phyloP scores from a whole-genome alignment of 305 asterid genomes.

The Fraxinus platypoda region DNA sequence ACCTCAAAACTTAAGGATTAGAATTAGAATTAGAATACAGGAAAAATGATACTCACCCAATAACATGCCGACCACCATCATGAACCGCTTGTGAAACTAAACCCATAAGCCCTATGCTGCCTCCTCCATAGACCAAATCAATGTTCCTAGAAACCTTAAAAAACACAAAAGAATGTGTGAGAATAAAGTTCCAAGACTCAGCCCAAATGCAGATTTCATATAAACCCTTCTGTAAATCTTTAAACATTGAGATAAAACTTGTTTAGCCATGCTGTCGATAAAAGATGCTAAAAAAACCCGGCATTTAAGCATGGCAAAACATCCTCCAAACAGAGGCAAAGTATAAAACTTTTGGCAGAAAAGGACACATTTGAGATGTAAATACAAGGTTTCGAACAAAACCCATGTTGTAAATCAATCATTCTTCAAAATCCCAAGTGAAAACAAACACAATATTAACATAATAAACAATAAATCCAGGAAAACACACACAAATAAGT shows the following conservation, averaged over 20 bases:
- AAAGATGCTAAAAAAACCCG: not conserved
- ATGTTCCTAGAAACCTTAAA: conserved; percentile 24
- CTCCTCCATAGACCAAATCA: conserved; percentile 31
- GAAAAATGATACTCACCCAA: conserved; percentile 16
- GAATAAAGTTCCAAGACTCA: not conserved
- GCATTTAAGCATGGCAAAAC: not conserved
- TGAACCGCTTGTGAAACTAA: conserved; percentile 19
- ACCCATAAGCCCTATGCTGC: conserved; percentile 29
- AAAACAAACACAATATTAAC: not conserved
- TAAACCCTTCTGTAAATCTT: not conserved
- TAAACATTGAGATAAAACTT: not conserved
- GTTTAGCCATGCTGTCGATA: not conserved
- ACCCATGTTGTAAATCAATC: not conserved
- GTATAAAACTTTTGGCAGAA: not conserved
- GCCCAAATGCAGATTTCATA: not conserved
- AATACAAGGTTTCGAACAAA: not conserved
- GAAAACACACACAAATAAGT: not conserved
- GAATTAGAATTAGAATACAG: not conserved
- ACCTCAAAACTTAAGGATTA: not conserved
- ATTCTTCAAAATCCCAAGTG: not conserved
- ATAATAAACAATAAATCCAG: not conserved
- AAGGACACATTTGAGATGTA: not conserved
- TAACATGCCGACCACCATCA: conserved; percentile 22
- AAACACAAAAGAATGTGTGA: conserved; percentile 5
- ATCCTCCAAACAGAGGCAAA: not conserved